Conservation (phyloP, 2,329 filamentous ascomycete species). For the Zymoseptoria brevis region DNA sequence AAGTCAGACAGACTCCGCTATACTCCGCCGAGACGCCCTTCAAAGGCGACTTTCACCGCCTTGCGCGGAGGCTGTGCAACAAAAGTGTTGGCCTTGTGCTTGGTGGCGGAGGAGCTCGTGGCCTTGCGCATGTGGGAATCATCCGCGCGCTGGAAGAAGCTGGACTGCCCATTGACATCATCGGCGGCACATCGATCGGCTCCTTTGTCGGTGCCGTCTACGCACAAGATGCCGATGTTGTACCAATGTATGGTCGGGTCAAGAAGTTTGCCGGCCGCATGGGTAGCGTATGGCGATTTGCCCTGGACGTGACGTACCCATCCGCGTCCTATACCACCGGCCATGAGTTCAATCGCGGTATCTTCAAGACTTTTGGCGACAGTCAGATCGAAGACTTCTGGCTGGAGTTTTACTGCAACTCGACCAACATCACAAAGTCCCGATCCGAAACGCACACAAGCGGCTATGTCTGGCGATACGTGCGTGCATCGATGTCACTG, state of each 20-base stretch:
- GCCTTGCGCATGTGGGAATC: constrained; percentile 86
- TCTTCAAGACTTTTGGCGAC: constrained; percentile 97
- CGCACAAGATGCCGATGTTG: constrained; percentile 89
- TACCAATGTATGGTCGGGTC: constrained; percentile 90
- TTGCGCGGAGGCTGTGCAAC: constrained; percentile 82
- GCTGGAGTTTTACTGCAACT: constrained; percentile 98
- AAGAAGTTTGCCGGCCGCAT: constrained; percentile 99
- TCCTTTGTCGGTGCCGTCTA: constrained; percentile 93
- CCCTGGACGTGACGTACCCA: constrained; percentile 89
- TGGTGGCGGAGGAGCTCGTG: constrained; percentile 84
- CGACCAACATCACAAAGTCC: constrained; percentile 95
- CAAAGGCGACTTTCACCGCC: constrained; percentile 92
- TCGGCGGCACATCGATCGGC: constrained; percentile 93
- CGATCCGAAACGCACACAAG: constrained; percentile 88
- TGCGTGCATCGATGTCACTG: constrained; percentile 92
- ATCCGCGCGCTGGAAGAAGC: constrained; percentile 93
- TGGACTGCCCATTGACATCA: constrained; percentile 88
- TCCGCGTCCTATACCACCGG: constrained; percentile 96
- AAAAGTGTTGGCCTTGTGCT: constrained; percentile 92
- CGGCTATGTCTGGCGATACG: constrained; percentile 95
- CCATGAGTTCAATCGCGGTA: constrained; percentile 96
- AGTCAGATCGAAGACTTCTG: constrained; percentile 98
- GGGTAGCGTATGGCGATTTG: constrained; percentile 98
- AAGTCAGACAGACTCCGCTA: constrained; percentile 76
- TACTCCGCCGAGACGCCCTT: constrained; percentile 88